Conservation (phyloP, 805 yeast genomes). For the Zygosaccharomyces gambellarensis region DNA sequence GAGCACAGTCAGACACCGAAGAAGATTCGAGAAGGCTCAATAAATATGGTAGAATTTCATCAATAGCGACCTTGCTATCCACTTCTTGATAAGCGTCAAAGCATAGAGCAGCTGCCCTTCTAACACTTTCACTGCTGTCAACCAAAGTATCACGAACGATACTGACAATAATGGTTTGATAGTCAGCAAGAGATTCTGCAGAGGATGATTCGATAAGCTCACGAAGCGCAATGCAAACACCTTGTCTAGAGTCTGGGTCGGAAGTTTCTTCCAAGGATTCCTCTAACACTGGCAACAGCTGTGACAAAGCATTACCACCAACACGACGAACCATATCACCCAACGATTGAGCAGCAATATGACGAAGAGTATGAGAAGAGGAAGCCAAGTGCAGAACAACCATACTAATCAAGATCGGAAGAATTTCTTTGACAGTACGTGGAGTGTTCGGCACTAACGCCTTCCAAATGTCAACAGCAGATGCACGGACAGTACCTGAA, state of each 20-base stretch:
- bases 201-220: conserved; percentile 78
- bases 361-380: conserved; percentile 70
- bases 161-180: conserved; percentile 62
- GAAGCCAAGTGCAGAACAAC: conserved; percentile 81
- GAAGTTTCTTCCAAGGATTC: conserved; percentile 51
- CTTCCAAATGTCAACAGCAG: conserved; percentile 94
- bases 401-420: conserved; percentile 75
- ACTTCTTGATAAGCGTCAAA: conserved; percentile 82
- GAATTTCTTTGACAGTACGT: conserved; percentile 83
- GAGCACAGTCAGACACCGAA: conserved; percentile 64
- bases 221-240: conserved; percentile 88
- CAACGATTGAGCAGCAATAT: conserved; percentile 86
- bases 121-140: conserved; percentile 66
- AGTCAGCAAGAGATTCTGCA: conserved; percentile 53
- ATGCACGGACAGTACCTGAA: conserved; percentile 78
- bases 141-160: conserved; percentile 76
- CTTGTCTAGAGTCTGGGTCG: conserved; percentile 86
- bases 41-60: conserved; percentile 81
- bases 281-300: conserved; percentile 79
- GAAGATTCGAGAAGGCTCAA: conserved; percentile 60
- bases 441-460: conserved; percentile 95
- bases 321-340: conserved; percentile 95
- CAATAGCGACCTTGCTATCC: conserved; percentile 81
- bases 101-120: conserved; percentile 88
- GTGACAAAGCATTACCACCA: conserved; percentile 80